phyloP scores from a whole-genome alignment of 768 basidiomycete genomes.

The Lyophyllum decastes region DNA sequence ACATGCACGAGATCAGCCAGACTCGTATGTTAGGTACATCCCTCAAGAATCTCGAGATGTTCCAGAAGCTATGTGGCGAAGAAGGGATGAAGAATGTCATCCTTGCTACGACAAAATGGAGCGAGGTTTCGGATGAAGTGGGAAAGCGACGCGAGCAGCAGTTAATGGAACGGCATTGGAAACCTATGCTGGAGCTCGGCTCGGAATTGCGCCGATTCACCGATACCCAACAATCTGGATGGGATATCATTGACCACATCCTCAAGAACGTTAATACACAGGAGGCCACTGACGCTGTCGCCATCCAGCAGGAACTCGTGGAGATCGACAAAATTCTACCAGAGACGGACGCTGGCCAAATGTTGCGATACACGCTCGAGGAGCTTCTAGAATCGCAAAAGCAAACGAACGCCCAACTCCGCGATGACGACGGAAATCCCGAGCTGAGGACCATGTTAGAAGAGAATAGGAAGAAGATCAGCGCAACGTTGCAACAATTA shows the following conservation, averaged over 20 bases:
- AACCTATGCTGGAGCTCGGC: neutral
- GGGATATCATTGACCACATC: neutral
- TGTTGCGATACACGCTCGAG: constrained; percentile 15
- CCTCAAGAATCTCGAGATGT: constrained; percentile 8
- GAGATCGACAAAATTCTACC: constrained; percentile 21
- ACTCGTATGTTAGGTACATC: neutral
- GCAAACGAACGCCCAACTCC: constrained; percentile 3
- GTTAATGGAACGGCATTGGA: neutral
- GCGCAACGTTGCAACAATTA: constrained; percentile 10
- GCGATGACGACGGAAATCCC: constrained; percentile 3
- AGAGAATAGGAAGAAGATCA: constrained; percentile 10
- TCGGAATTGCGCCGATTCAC: neutral
- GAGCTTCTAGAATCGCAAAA: constrained; percentile 12
- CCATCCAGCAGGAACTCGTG: constrained; percentile 23
- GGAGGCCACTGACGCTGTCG: neutral
- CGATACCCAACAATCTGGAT: neutral
- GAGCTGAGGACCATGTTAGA: constrained; percentile 17
- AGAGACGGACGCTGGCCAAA: constrained; percentile 24
- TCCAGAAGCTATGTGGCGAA: constrained; percentile 8
- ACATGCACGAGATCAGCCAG: constrained; percentile 11
- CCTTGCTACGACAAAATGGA: constrained; percentile 9
- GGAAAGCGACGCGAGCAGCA: constrained; percentile 1
- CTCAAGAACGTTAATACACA: neutral
- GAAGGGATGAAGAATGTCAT: constrained; percentile 5
- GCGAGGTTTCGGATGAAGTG: neutral